These are phyloP conservation scores for Solanum hybrid DNA, from an alignment of 305 asterid species.

Conservation along the genomic window DNA sequence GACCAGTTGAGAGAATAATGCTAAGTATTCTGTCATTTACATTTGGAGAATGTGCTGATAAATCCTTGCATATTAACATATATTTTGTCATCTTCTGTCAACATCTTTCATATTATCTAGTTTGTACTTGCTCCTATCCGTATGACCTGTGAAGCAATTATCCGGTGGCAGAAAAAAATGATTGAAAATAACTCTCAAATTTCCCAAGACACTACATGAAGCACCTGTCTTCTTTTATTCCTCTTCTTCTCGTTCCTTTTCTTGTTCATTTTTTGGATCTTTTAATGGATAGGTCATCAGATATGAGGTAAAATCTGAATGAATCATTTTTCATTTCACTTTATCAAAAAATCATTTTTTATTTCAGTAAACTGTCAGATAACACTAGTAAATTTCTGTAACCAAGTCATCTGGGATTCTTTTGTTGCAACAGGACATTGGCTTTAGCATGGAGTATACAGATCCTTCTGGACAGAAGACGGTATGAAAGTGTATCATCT, in stretches of 20 bases:
- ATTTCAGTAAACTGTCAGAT: neutral
- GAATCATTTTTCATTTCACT: neutral
- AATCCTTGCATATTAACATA: neutral
- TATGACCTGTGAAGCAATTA: neutral
- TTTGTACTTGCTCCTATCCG: neutral
- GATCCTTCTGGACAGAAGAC: slow-evolving; percentile 60
- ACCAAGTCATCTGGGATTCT: slow-evolving; percentile 6
- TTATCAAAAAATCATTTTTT: neutral
- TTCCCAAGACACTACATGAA: neutral
- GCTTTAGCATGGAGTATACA: slow-evolving; percentile 81
- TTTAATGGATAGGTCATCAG: neutral
- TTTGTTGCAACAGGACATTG: slow-evolving; percentile 62
- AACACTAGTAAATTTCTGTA: neutral
- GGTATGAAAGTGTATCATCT: slow-evolving; percentile 31
- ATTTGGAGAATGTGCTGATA: neutral
- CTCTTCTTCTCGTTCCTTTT: neutral
- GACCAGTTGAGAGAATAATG: neutral
- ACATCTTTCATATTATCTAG: neutral
- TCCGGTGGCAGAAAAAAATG: neutral
- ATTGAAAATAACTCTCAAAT: neutral
- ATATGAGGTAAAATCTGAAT: neutral
- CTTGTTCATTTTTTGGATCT: neutral
- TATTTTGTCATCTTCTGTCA: neutral
- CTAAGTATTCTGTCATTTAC: neutral
- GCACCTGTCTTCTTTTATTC: neutral